Percentiles rank a stretch among this genome's conserved stretches.
Evolutionary conservation across 1,284 basidiomycete genomes (phyloP).

Genomic region (Sporisorium graminicola): DNA sequence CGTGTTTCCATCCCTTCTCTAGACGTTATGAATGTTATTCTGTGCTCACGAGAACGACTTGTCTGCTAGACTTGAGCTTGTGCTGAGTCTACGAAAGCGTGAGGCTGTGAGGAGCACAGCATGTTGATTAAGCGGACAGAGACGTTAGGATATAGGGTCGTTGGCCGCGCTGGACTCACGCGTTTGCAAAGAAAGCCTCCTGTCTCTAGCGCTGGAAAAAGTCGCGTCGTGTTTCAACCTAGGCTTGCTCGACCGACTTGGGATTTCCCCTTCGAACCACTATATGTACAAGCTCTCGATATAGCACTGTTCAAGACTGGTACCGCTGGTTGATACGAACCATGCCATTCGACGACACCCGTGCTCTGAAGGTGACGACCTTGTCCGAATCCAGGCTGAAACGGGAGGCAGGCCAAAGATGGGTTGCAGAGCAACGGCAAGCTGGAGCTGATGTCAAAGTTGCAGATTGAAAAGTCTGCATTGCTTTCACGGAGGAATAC

Average conservation of each 20-base stretch:
- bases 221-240: conserved; percentile 5
- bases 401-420: not conserved
- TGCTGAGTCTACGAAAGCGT: not conserved
- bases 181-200: not conserved
- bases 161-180: not conserved
- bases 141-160: too few species aligned
- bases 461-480: not conserved
- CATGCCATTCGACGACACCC: not conserved
- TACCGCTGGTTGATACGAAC: not conserved
- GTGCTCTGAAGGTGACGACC: not conserved
- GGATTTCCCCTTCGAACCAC: too few species aligned
- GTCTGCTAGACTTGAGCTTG: not conserved
- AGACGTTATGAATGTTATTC: conserved; percentile 39
- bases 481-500: not conserved
- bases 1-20: conserved; percentile 4
- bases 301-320: not conserved
- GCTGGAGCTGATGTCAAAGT: not conserved
- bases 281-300: not conserved
- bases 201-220: not conserved
- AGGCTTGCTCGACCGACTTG: not conserved
- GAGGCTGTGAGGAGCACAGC: not conserved
- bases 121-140: too few species aligned
- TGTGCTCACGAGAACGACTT: not conserved
- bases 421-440: not conserved
- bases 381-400: not conserved